Evolutionary conservation across 495 filamentous ascomycete species (phyloP).

Genomic region (Trichoderma parareesei): DNA sequence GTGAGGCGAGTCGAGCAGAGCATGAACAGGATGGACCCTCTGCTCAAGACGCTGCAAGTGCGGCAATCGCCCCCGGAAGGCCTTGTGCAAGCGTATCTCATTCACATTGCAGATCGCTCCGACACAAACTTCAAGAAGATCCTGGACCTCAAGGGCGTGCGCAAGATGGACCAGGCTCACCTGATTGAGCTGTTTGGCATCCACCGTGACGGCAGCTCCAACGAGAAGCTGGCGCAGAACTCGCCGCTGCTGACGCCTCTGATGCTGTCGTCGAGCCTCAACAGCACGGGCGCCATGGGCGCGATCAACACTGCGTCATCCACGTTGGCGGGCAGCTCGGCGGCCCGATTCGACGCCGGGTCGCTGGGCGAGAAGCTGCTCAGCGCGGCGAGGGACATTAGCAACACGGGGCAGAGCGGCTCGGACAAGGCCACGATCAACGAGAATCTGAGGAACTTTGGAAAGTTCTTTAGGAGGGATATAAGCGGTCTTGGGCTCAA

Average conservation of each 20-base stretch:
- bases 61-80: slow-evolving; percentile 84
- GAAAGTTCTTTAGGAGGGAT: slow-evolving; percentile 91
- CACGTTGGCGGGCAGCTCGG: slow-evolving; percentile 30
- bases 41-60: slow-evolving; percentile 95
- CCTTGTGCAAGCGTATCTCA: slow-evolving; percentile 92
- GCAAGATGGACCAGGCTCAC: slow-evolving; percentile 69
- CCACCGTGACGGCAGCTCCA: slow-evolving; percentile 56
- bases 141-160: slow-evolving; percentile 84
- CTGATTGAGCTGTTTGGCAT: slow-evolving; percentile 85
- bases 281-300: slow-evolving; percentile 30
- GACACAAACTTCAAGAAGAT: slow-evolving; percentile 96
- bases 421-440: slow-evolving; percentile 54
- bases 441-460: slow-evolving; percentile 88
- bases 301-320: slow-evolving; percentile 20
- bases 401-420: slow-evolving; percentile 42
- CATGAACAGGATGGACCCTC: slow-evolving; percentile 79
- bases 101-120: slow-evolving; percentile 83
- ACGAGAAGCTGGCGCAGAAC: slow-evolving; percentile 48
- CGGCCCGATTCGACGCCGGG: slow-evolving; percentile 69
- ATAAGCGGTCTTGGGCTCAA: slow-evolving; percentile 72
- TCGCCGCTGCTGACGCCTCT: slow-evolving; percentile 56
- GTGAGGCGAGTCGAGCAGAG: slow-evolving; percentile 79
- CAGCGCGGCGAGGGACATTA: slow-evolving; percentile 81
- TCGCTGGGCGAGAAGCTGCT: slow-evolving; percentile 65
- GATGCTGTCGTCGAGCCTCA: slow-evolving; percentile 33